Base-by-base conservation (phyloP, 495 filamentous ascomycete genomes). In the Penicillium angulare region DNA sequence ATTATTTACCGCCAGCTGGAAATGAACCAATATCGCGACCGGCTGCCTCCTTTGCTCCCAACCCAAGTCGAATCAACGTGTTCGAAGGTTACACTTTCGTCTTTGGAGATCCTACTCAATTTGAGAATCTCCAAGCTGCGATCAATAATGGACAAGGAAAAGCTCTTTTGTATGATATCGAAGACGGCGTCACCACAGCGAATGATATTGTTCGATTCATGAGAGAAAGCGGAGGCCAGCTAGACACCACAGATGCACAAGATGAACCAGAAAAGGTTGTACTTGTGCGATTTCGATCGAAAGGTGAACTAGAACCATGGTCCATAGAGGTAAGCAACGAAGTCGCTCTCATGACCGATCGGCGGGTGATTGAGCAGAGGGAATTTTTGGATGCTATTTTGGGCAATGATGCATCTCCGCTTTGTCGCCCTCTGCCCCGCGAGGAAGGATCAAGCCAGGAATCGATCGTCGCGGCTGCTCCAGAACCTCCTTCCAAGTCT, bases 311-410 rank as follows among this genome's bases (percentile, higher is more conserved):
- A 43, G 76, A 80, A 43, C 77, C 84, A 3, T 96, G 90, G 90
- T 86, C 77, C 13, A 77, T 77, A 36, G 70, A 86, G 17, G 79
- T 95, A 55, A 73, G 81, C 48, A 81, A 78, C 20, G 68, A 83
- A 3, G 80, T 92, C 35, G 86, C 89, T 5, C 57, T 83, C 22
- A 75, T 76, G 36, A 80, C 92, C 13, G 87, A 89, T 49, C 89
- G 92, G 58, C 82, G 89, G 3, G 82, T 92, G 17, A 85, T 97
- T 40, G 85, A 92, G 47, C 93, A 97, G 65, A 90, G 86, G 41
- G 92, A 96, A 54, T 96, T 98, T 52, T 76, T 98, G 7, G 90
- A 96, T 68, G 88, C 88, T 3, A 96, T 98, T 40, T 66, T 97
- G 15, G 83, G 71, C 9, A 86, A 84, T 46, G 85, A 97, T 71